Evolutionary conservation across 108 stramenopile species (phyloP).

Genomic region (Ochromonas danica): DNA sequence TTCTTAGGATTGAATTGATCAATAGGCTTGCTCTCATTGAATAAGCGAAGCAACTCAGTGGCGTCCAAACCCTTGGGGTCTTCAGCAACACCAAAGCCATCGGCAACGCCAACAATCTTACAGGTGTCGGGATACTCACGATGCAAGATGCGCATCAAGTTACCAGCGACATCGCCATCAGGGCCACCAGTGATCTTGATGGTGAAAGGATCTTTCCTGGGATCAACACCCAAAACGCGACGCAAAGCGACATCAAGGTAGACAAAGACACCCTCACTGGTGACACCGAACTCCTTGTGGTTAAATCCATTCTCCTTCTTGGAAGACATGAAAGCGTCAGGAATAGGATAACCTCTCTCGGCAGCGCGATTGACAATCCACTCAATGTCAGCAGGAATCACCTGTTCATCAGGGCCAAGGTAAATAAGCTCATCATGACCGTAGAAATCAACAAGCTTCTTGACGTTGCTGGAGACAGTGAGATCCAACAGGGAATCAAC

Average conservation of each 20-base stretch:
- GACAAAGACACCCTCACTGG: conserved; percentile 88
- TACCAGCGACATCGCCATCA: conserved; percentile 97
- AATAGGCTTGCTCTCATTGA: conserved; percentile 70
- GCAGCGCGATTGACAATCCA: conserved; percentile 88
- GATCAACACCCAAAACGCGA: conserved; percentile 72
- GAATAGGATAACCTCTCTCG: conserved; percentile 78
- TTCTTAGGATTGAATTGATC: conserved; percentile 69
- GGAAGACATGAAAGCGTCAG: conserved; percentile 93
- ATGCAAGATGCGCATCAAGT: conserved; percentile 87
- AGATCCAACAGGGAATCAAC: conserved; percentile 90
- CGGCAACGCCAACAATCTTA: conserved; percentile 89
- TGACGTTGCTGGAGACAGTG: conserved; percentile 79
- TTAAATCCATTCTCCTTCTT: conserved; percentile 64
- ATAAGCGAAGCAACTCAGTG: conserved; percentile 82
- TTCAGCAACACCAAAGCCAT: conserved; percentile 91
- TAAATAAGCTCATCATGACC: conserved; percentile 89
- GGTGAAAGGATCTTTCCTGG: conserved; percentile 75
- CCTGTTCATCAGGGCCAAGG: conserved; percentile 97
- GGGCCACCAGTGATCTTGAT: conserved; percentile 95
- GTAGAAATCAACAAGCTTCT: conserved; percentile 75
- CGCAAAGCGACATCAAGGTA: conserved; percentile 88
- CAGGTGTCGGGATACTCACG: conserved; percentile 92
- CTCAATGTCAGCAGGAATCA: conserved; percentile 88
- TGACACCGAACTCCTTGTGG: conserved; percentile 82
- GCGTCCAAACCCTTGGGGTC: conserved; percentile 87